These are phyloP conservation scores for Dictyostelium firmibasis DNA, from an alignment of 78 protist species.

Conservation along the genomic window DNA sequence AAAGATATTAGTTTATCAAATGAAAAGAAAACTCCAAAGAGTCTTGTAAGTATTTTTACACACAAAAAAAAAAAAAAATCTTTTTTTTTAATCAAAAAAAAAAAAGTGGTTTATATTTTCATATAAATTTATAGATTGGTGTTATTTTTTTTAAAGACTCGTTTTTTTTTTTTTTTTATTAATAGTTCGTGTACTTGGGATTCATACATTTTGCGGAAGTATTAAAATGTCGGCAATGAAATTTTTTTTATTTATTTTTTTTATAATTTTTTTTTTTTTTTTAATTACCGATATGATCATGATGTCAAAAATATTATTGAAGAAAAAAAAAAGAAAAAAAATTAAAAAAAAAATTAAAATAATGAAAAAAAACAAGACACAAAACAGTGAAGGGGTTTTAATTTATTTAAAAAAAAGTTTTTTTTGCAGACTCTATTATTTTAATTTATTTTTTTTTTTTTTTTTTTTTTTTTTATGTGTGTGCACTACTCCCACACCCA, in stretches of 20 bases:
- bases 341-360: too few relatives aligned
- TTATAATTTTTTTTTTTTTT: too few relatives aligned
- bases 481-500: neutral
- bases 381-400: neutral
- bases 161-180: too few relatives aligned
- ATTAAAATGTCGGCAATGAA: neutral
- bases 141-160: too few relatives aligned
- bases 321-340: too few relatives aligned
- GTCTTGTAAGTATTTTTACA: neutral
- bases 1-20: too few relatives aligned
- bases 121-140: neutral
- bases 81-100: too few relatives aligned
- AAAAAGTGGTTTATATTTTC: neutral
- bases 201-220: neutral
- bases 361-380: neutral
- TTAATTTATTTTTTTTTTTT: too few relatives aligned
- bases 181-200: neutral
- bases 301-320: neutral
- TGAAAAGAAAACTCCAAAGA: neutral
- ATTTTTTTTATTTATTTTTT: too few relatives aligned
- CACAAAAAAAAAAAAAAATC: too few relatives aligned
- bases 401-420: too few relatives aligned
- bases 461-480: neutral
- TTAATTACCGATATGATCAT: neutral
- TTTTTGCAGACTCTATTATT: too few relatives aligned